Conservation (phyloP, 148 eudicot species). For the Diospyros lotus region DNA sequence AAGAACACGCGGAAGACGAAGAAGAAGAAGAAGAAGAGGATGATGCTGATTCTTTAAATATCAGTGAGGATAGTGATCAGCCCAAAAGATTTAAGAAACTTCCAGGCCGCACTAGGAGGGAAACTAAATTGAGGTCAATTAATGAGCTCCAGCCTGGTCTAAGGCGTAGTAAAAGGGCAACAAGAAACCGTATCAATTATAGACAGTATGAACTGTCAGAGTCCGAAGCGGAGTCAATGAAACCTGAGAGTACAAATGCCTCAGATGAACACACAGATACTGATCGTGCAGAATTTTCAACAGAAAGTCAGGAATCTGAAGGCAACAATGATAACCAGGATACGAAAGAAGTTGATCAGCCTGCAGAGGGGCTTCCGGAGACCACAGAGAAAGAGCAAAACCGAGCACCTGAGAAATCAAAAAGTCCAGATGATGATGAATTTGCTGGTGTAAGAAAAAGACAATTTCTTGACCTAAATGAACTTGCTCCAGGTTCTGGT, state of each 20-base stretch:
- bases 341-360: constrained; percentile 24
- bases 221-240: constrained; percentile 59
- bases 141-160: constrained; percentile 54
- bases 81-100: constrained; percentile 42
- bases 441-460: constrained; percentile 34
- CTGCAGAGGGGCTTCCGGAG: constrained; percentile 26
- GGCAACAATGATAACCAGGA: constrained; percentile 31
- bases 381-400: constrained; percentile 27
- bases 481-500: constrained; percentile 82
- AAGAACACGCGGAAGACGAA: constrained; percentile 61
- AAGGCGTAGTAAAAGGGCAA: constrained; percentile 85
- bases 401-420: constrained; percentile 20
- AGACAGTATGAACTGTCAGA: constrained; percentile 65
- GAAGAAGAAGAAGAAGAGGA: constrained; percentile 65
- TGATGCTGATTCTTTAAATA: constrained; percentile 44
- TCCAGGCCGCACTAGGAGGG: constrained; percentile 54
- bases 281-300: constrained; percentile 47
- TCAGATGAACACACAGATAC: constrained; percentile 40
- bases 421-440: constrained; percentile 40
- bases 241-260: constrained; percentile 39
- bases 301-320: constrained; percentile 51
- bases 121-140: constrained; percentile 49
- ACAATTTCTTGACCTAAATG: constrained; percentile 84
- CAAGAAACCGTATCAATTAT: constrained; percentile 66
- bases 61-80: constrained; percentile 71